phyloP scores from a whole-genome alignment of 1,284 basidiomycete species.

The Ceratobasidium sp. region DNA sequence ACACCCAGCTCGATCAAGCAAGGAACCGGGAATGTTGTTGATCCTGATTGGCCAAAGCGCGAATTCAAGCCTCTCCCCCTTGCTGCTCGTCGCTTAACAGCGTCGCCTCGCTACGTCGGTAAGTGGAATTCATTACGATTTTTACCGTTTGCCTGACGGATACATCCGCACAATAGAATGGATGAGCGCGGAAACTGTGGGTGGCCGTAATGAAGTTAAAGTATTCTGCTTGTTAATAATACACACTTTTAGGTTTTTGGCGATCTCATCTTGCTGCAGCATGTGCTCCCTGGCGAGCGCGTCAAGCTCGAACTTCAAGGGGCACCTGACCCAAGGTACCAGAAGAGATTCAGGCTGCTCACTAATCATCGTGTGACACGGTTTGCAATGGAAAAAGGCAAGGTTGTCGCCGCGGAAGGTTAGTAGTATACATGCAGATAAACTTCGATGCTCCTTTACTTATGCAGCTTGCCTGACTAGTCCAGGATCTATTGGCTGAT shows the following conservation, averaged over 20 bases:
- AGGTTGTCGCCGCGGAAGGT: constrained; percentile 3
- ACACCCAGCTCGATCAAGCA: no score
- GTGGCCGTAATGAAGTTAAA: no score
- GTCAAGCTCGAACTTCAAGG: background rate
- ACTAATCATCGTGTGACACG: constrained; percentile 20
- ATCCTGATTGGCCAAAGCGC: background rate
- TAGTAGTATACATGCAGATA: no score
- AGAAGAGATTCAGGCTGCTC: constrained; percentile 21
- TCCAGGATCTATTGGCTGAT: constrained; percentile 10
- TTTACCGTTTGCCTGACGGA: background rate
- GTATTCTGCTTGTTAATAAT: no score
- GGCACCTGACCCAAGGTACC: background rate
- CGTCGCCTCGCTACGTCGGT: constrained; percentile 5
- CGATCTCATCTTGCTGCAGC: background rate
- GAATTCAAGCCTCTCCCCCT: constrained; percentile 6
- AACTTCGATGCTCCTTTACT: no score
- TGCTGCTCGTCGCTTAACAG: constrained; percentile 10
- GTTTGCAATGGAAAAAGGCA: background rate
- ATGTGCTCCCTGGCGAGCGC: background rate
- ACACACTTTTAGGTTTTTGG: background rate
- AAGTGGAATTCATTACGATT: background rate
- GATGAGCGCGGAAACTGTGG: constrained; percentile 9
- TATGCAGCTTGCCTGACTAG: no score
- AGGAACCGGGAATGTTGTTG: no score
- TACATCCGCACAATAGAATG: background rate